Evolutionary conservation across 2,329 filamentous ascomycete species (phyloP).

Genomic region (Fusarium sp.): DNA sequence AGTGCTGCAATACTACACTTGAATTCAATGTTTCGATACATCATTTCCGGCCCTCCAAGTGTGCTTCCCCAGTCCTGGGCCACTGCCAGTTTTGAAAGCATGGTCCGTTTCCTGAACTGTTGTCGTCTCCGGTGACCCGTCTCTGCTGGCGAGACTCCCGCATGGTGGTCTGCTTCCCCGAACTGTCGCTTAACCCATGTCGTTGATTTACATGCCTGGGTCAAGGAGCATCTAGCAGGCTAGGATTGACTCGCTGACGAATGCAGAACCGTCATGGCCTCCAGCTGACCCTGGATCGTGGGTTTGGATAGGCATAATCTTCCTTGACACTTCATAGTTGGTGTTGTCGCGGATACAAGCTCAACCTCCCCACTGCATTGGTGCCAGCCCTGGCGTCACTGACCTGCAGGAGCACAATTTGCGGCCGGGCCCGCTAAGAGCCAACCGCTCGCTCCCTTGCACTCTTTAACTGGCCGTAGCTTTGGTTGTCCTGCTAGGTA

Average conservation of each 20-base stretch:
- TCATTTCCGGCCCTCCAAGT: conserved; percentile 18
- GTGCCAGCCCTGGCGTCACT: conserved; percentile 25
- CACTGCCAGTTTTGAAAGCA: conserved; percentile 34
- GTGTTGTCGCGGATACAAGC: conserved; percentile 16
- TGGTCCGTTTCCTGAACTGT: conserved; percentile 23
- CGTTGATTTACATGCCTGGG: conserved; percentile 39
- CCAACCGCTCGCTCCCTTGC: conserved; percentile 21
- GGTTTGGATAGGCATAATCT: background rate
- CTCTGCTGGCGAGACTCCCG: conserved; percentile 27
- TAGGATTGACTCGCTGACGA: conserved; percentile 23
- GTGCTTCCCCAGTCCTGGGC: conserved; percentile 21
- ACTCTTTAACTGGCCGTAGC: conserved; percentile 16
- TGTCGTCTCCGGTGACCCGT: conserved; percentile 42
- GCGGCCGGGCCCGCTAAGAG: conserved; percentile 30
- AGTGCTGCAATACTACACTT: conserved; percentile 19
- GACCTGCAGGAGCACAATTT: conserved; percentile 38
- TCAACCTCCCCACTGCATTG: conserved; percentile 27
- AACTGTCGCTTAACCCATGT: conserved; percentile 43
- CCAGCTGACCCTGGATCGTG: conserved; percentile 11
- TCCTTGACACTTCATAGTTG: conserved; percentile 9
- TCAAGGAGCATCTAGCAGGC: conserved; percentile 14
- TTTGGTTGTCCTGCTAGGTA: conserved; percentile 9
- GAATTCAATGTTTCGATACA: conserved; percentile 22
- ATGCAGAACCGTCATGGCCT: conserved; percentile 7
- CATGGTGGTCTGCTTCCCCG: conserved; percentile 26